These are phyloP conservation scores for Kwoniella botswanensis DNA, from an alignment of 768 basidiomycete genomes.

Conservation along the genomic window DNA sequence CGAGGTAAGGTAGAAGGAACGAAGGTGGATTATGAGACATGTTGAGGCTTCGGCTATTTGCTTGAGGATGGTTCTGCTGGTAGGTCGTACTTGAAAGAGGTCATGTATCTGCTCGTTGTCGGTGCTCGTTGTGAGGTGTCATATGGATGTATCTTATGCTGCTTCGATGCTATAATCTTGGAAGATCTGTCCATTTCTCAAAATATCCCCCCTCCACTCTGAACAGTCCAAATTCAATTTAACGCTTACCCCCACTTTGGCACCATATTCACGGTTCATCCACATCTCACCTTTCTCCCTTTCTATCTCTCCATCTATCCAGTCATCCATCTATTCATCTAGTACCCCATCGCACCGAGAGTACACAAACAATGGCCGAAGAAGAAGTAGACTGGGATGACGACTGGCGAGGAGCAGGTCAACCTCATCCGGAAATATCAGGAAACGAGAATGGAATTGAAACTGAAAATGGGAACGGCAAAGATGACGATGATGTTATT, in stretches of 20 bases:
- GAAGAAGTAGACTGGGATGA: conserved; percentile 43
- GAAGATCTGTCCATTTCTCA: background rate
- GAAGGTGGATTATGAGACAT: conserved; percentile 4
- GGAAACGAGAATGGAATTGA: conserved; percentile 4
- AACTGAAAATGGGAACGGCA: background rate
- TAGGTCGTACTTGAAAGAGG: background rate
- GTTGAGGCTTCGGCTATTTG: background rate
- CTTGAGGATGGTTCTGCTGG: background rate
- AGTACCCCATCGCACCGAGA: background rate
- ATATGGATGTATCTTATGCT: too few relatives aligned
- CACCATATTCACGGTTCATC: background rate
- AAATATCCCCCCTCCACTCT: background rate
- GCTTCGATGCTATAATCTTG: too few relatives aligned
- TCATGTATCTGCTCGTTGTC: too few relatives aligned
- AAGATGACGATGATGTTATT: conserved; percentile 28
- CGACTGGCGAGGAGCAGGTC: conserved; percentile 18
- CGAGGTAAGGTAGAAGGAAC: conserved; percentile 31
- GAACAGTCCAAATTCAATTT: too few relatives aligned
- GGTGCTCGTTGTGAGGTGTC: too few relatives aligned
- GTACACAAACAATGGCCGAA: conserved; percentile 29
- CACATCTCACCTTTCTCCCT: conserved; percentile 1
- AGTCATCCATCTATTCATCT: background rate
- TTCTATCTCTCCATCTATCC: background rate
- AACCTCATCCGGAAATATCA: background rate
- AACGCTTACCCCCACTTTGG: too few relatives aligned